Percentiles rank a stretch among this genome's conserved stretches.
phyloP scores from a whole-genome alignment of 768 basidiomycete genomes.

The Pulveroboletus sp. region DNA sequence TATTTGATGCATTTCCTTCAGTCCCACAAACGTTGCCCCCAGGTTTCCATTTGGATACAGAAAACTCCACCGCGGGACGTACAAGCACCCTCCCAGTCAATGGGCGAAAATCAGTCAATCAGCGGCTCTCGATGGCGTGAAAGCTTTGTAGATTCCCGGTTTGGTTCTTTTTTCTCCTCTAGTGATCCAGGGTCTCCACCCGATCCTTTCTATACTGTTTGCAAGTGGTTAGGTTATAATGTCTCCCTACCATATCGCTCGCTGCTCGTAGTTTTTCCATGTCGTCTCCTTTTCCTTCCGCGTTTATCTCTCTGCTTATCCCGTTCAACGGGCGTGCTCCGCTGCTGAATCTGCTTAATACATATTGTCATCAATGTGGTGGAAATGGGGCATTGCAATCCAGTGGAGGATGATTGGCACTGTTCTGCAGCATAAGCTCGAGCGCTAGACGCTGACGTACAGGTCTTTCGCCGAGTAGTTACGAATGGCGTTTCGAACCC shows the following conservation, averaged over 20 bases:
- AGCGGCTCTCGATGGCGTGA: slow-evolving; percentile 25
- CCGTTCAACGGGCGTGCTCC: slow-evolving; percentile 24
- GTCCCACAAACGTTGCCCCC: slow-evolving; percentile 53
- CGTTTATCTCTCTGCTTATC: neutral
- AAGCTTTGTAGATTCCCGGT: slow-evolving; percentile 7
- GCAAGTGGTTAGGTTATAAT: slow-evolving; percentile 7
- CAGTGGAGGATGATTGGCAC: too few species aligned
- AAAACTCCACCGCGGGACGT: slow-evolving; percentile 12
- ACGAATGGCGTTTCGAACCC: too few species aligned
- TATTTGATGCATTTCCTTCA: slow-evolving; percentile 71
- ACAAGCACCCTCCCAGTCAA: slow-evolving; percentile 27
- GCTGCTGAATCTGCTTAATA: slow-evolving; percentile 27
- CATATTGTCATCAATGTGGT: slow-evolving; percentile 17
- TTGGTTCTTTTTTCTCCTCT: neutral
- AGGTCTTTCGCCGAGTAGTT: too few species aligned
- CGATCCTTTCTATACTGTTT: slow-evolving; percentile 5
- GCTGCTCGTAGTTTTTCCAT: neutral
- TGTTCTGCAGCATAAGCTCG: too few species aligned
- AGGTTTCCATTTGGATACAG: slow-evolving; percentile 19
- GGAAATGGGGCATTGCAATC: slow-evolving; percentile 8
- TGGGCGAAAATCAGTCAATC: slow-evolving; percentile 23
- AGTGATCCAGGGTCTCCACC: neutral
- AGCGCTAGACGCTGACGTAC: too few species aligned
- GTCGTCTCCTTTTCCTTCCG: neutral
- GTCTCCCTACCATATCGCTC: slow-evolving; percentile 1